phyloP scores from a whole-genome alignment of 208 protist species.

The Zelonia costaricensis region DNA sequence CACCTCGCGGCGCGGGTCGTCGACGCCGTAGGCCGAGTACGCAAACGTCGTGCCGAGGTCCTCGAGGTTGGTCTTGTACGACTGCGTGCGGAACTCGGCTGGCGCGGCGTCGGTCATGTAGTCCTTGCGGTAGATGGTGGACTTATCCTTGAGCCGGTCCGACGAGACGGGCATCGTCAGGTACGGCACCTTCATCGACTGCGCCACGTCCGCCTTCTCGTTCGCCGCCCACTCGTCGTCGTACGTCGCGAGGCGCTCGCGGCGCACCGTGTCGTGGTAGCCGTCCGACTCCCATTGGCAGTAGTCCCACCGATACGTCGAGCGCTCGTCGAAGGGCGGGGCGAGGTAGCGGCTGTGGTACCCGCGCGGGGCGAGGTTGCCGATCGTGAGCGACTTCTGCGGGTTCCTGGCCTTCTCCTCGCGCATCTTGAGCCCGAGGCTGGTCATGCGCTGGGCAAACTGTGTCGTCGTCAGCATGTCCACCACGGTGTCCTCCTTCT shows the following conservation, averaged over 20 bases:
- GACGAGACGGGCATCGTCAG: constrained; percentile 63
- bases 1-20: constrained; percentile 61
- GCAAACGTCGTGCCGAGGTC: constrained; percentile 66
- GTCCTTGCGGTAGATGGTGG: constrained; percentile 68
- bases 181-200: constrained; percentile 67
- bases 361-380: constrained; percentile 8
- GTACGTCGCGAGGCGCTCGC: constrained; percentile 51
- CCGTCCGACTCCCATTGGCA: constrained; percentile 36
- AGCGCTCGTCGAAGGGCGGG: constrained; percentile 59
- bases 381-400: constrained; percentile 2
- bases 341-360: constrained; percentile 32
- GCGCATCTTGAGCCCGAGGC: constrained; percentile 47
- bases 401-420: constrained; percentile 22
- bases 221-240: constrained; percentile 62
- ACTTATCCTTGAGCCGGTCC: constrained; percentile 32
- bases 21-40: constrained; percentile 66
- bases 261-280: constrained; percentile 22
- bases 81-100: constrained; percentile 52
- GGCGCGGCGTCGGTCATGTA: constrained; percentile 39
- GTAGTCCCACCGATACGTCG: constrained; percentile 83
- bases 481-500: constrained; percentile 24
- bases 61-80: constrained; percentile 58
- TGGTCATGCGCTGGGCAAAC: constrained; percentile 38
- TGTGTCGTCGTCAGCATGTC: constrained; percentile 65
- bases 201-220: constrained; percentile 62